Base-by-base conservation (phyloP, 2,329 filamentous ascomycete genomes). In the Fusarium austroafricanum region DNA sequence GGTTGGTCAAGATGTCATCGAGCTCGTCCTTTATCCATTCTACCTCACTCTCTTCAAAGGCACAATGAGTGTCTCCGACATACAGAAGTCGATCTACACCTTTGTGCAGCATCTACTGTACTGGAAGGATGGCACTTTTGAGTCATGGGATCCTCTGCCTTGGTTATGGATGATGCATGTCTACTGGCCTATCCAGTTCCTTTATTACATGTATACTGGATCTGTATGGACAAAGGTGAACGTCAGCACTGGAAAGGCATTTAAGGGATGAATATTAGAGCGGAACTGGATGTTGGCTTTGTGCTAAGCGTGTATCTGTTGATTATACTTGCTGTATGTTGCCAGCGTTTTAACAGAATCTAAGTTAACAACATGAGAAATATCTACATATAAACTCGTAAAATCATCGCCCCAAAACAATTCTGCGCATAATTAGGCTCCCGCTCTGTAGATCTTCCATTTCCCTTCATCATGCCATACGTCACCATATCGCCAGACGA, bases 1-100 rank as follows among this genome's bases (percentile, higher is more conserved):
- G 90, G 74, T 89, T n/a, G 88, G 86, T 0, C 89, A 92, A 65
- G 90, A 92, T 57, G 54, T 92, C 0, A 79, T 89, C 2, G 80
- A 82, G 2, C 77, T 83, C 2, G 73, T 89, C 1, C 35, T 89
- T 1, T 75, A 83, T 0, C 87, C 75, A 0, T 28, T 85, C 0
- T 62, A 86, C 1, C 67, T 83, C 0, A 51, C 67, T 5, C 39
- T 79, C 1, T 53, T 75, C 18, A 14, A 57, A 1, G 56, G 71
- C 2, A 73, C 78, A 2, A 67, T 73, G 2, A 61, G 68, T 3
- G 17, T 74, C 0, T 31, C 56, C 0, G 61, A 77, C 1, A 29
- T 79, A 3, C 3, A 74, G 4, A 52, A 55, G 11, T 68, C 75
- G 1, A 21, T 79, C 4, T 3, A 71, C 0, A 38, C 59, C 8